A percentile compares a stretch with the other conserved stretches of the same genome.
These are phyloP conservation scores for Suillus plorans DNA, from an alignment of 768 basidiomycete species.

Conservation along the genomic window DNA sequence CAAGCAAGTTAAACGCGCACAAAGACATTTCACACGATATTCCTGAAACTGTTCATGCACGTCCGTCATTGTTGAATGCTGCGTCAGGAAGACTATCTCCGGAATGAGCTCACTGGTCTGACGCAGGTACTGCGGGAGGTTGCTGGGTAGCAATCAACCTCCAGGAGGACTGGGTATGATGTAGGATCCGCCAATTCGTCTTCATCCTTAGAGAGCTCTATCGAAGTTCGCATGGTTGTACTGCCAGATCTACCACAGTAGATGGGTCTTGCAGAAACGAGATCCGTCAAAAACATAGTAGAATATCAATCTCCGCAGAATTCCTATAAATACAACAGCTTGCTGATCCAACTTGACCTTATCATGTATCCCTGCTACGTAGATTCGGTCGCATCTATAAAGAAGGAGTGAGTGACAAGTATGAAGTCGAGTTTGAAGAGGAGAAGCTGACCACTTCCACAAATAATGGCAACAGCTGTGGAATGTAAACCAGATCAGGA, in stretches of 20 bases:
- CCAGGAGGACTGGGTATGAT: too few relatives aligned
- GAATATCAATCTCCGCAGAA: background rate
- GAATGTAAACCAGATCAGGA: constrained; percentile 77
- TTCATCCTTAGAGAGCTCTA: too few relatives aligned
- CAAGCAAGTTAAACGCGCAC: background rate
- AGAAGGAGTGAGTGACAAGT: constrained; percentile 10
- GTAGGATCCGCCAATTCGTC: too few relatives aligned
- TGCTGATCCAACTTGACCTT: background rate
- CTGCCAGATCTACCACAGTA: background rate
- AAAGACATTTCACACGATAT: background rate
- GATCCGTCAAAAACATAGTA: background rate
- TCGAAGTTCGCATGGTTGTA: too few relatives aligned
- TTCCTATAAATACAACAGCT: background rate
- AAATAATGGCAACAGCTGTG: constrained; percentile 85
- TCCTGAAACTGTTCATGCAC: background rate
- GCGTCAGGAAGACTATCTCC: too few relatives aligned
- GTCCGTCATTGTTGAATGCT: too few relatives aligned
- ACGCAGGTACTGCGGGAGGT: too few relatives aligned
- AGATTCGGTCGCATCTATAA: constrained; percentile 38
- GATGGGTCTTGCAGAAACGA: background rate
- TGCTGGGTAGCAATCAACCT: too few relatives aligned
- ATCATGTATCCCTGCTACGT: constrained; percentile 12
- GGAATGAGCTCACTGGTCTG: too few relatives aligned
- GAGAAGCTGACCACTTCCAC: constrained; percentile 75
- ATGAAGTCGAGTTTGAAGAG: background rate